Percentiles rank a stretch among this genome's conserved stretches.
Evolutionary conservation across 495 filamentous ascomycete species (phyloP).

Genomic region (Neurospora sp.): DNA sequence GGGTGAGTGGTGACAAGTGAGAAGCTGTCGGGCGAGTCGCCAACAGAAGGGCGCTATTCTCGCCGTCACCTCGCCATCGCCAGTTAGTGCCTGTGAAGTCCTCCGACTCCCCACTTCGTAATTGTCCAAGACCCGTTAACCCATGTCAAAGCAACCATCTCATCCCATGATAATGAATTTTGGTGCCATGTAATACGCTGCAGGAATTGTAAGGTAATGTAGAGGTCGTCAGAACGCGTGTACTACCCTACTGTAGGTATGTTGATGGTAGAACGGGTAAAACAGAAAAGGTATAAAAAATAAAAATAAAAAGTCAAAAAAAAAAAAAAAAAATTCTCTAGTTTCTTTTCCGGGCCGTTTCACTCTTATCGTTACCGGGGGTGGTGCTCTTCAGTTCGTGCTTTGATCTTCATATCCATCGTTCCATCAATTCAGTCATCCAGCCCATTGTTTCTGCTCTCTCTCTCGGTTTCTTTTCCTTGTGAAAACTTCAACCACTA

Average conservation of each 20-base stretch:
- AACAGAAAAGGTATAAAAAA: neutral
- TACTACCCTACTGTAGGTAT: neutral
- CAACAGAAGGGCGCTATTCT: slow-evolving; percentile 12
- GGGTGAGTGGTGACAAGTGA: neutral
- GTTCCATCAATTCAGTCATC: neutral
- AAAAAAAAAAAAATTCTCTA: neutral
- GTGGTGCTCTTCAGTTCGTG: neutral
- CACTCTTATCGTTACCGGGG: neutral
- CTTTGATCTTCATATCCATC: neutral
- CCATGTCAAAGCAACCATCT: neutral
- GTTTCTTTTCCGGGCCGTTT: neutral
- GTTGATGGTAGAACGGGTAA: neutral
- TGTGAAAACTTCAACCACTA: neutral
- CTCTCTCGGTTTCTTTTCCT: neutral
- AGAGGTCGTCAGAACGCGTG: neutral
- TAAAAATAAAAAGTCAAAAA: neutral
- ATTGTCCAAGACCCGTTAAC: slow-evolving; percentile 18
- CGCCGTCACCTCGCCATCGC: slow-evolving; percentile 11
- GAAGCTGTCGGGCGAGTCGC: neutral
- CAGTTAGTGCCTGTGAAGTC: slow-evolving; percentile 12
- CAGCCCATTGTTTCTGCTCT: neutral
- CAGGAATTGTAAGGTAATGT: neutral
- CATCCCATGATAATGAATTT: neutral
- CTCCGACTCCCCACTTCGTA: slow-evolving; percentile 13
- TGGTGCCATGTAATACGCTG: neutral